Evolutionary conservation across 169 alveolate genomes (phyloP), one percentile per base, ranked within the genome.

Genomic region (Blepharisma undulans): DNA sequence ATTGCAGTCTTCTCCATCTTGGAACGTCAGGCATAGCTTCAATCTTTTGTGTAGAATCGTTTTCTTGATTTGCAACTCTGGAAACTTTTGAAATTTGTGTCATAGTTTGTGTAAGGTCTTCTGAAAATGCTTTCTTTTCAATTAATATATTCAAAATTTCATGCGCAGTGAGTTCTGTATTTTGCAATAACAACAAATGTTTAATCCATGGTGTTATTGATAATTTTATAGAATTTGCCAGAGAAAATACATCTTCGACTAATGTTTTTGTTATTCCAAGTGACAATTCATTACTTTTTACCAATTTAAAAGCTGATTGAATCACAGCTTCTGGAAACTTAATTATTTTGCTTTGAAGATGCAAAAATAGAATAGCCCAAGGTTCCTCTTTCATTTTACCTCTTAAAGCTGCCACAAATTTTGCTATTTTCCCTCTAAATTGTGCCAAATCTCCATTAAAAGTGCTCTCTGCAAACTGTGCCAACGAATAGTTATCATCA

Each of bases 341-440:
- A 21, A 32, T 82, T 32, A 25, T 60, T 30, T 82, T 82, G 25
- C 77, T 22, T 36, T 59, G 29, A 32, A 82, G 72, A 3, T 3
- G 61, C 6, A 82, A 5, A 82, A 82, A 18, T n/a, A 82, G 72
- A n/a, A 82, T 36, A 22, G 89, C 89, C 89, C 89, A 82, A 8
- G 89, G 76, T 16, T 82, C 89, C 7, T 82, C 89, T 25, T 60
- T 82, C 78, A 82, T 82, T 36, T 82, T 60, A 2, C 29, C 27
- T 36, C 89, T 32, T 21, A 82, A 22, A 3, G 33, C 4, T 21
- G 89, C 89, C 6, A 82, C 36, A 34, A 22, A n/a, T 8, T 59
- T 0, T 6, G 71, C 89, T 21, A 59, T 82, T 82, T 59, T 60
- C 7, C 34, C 32, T 59, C 48, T 34, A 30, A 34, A 48, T 16